Evolutionary conservation across 495 filamentous ascomycete genomes (phyloP), one percentile per base, ranked within the genome.

Genomic region (Apiosordaria backusii): DNA sequence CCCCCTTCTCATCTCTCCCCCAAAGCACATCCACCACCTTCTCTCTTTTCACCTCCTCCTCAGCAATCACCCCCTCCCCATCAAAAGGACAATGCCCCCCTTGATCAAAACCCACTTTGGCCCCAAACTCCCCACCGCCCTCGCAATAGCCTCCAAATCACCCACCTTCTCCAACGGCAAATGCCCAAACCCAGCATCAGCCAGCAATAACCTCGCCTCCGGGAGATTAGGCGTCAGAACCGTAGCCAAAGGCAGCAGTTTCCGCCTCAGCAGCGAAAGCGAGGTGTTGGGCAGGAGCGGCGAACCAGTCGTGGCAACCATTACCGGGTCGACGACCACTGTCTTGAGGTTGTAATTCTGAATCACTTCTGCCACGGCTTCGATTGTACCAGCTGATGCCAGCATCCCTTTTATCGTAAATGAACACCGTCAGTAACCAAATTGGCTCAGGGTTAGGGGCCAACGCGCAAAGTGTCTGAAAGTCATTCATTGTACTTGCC

Each of bases 201-300:
- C 77, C 18, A 97, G 77, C 1, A 99, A 80, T 2, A 92, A 80
- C 53, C 83, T 82, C 2, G 94, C 95, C 78, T 99, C 95, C 4
- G 93, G 92, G 22, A 97, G 84, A 71, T 99, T 99, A 4, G 95
- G 94, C 0, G 95, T 99, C 24, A 97, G 76, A 59, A 99, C 78
- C 1, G 88, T 94, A 0, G 92, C 86, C 57, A 87, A 72, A 2
- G 91, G 90, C n/a, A 98, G 84, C 16, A 98, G 75, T 45, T 85
- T 78, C 25, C 83, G 78, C 62, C 89, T 82, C 21, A 97, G 76
- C 25, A 79, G 83, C 35, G 82, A 67, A 45, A 97, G 81, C 29
- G 94, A 91, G 6, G 85, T 79, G 50, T 85, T 73, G 1, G 92
- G 90, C 7, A 97, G 80, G 40, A 98, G 80, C 71, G 88, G 81